Conservation (phyloP, 768 basidiomycete species). For the Gyrodon lividus region DNA sequence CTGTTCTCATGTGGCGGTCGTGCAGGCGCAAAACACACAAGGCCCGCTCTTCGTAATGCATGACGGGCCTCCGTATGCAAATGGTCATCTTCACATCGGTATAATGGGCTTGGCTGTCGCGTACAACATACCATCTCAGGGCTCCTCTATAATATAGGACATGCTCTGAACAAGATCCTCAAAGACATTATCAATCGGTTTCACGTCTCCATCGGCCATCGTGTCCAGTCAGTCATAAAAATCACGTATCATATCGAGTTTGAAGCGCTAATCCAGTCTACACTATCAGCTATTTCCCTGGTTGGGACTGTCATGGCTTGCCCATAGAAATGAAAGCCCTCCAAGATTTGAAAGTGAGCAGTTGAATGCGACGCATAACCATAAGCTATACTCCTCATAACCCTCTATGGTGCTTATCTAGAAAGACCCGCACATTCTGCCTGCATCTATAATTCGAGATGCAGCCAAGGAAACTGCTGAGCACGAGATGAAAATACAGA, state of each 20-base stretch:
- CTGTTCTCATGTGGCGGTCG: background rate
- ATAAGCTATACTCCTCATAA: background rate
- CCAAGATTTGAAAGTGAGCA: conserved; percentile 65
- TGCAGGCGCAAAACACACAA: conserved; percentile 61
- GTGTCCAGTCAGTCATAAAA: conserved; percentile 66
- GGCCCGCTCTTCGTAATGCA: conserved; percentile 82
- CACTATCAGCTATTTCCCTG: conserved; percentile 78
- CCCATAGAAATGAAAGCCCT: conserved; percentile 96
- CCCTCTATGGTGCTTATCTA: conserved; percentile 21
- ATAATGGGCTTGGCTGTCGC: conserved; percentile 8
- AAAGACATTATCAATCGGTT: conserved; percentile 96
- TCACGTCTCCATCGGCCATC: conserved; percentile 71
- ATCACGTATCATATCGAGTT: background rate
- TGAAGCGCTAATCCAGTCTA: background rate
- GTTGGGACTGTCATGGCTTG: conserved; percentile 98
- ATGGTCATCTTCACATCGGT: conserved; percentile 97
- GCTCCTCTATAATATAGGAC: conserved; percentile 50
- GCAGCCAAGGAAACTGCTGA: conserved; percentile 73
- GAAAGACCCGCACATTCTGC: conserved; percentile 57
- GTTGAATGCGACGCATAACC: background rate
- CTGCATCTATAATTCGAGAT: conserved; percentile 59
- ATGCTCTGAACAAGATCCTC: conserved; percentile 92
- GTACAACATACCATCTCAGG: background rate
- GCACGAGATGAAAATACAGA: conserved; percentile 73
- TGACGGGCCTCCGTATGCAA: conserved; percentile 97